These are phyloP conservation scores for Eutrema japonicum DNA, from an alignment of 345 rosid genomes.

Conservation along the genomic window DNA sequence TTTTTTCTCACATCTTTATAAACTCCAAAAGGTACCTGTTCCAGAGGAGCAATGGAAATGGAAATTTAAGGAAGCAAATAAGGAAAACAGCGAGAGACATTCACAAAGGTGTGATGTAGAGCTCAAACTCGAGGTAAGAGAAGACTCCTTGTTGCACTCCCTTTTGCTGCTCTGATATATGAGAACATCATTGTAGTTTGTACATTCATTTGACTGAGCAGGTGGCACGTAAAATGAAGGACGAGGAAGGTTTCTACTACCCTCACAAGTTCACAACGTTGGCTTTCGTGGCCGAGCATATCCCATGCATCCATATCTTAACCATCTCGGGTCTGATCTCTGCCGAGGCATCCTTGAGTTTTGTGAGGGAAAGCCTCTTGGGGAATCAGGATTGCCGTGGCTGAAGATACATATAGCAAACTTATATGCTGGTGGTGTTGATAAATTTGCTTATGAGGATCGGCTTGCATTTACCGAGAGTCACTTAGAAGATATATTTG, in stretches of 20 bases:
- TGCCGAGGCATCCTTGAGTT: constrained; percentile 98
- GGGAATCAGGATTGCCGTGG: constrained; percentile 85
- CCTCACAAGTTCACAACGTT: constrained; percentile 68
- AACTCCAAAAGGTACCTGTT: constrained; percentile 59
- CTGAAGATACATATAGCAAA: constrained; percentile 97
- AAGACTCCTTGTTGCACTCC: constrained; percentile 25
- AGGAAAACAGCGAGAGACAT: constrained; percentile 86
- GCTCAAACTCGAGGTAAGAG: constrained; percentile 92
- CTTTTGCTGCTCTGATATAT: constrained; percentile 27
- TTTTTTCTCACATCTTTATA: constrained; percentile 25
- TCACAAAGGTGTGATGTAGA: constrained; percentile 93
- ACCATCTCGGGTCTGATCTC: constrained; percentile 98
- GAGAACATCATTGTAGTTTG: constrained; percentile 22
- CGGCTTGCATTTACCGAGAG: constrained; percentile 83
- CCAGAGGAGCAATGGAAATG: constrained; percentile 95
- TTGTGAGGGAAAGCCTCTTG: constrained; percentile 91
- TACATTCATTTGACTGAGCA: constrained; percentile 48
- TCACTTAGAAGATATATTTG: constrained; percentile 85
- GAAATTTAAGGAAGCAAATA: constrained; percentile 66
- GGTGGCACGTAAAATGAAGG: constrained; percentile 96
- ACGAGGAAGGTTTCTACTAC: constrained; percentile 91
- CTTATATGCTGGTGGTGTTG: constrained; percentile 92
- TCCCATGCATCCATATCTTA: constrained; percentile 96
- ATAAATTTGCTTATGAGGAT: constrained; percentile 81
- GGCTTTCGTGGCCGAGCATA: constrained; percentile 99